A percentile compares a stretch with the other conserved stretches of the same genome.
These are phyloP conservation scores for Kuraishia piskuri DNA, from an alignment of 805 yeast species.

Conservation along the genomic window DNA sequence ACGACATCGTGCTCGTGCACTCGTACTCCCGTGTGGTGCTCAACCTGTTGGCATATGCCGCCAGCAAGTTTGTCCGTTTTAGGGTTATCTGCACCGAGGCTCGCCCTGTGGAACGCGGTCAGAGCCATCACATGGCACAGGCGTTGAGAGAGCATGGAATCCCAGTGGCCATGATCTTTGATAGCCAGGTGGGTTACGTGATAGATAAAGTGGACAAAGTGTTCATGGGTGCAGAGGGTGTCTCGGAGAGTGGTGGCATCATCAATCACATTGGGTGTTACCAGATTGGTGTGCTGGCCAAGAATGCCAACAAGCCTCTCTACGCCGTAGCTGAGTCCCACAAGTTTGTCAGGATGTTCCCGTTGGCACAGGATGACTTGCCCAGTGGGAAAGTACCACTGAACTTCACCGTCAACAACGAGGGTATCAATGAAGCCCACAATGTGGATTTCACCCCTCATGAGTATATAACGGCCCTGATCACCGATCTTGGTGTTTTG, in stretches of 20 bases:
- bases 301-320: constrained; percentile 83
- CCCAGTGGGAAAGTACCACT: constrained; percentile 48
- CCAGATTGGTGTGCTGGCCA: constrained; percentile 89
- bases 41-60: constrained; percentile 68
- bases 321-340: constrained; percentile 93
- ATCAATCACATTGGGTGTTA: constrained; percentile 93
- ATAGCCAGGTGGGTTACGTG: constrained; percentile 88
- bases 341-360: constrained; percentile 93
- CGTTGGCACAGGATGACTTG: constrained; percentile 85
- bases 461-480: constrained; percentile 88
- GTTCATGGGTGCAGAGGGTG: constrained; percentile 98
- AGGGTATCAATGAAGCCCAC: constrained; percentile 37
- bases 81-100: constrained; percentile 91
- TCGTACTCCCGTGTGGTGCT: constrained; percentile 88
- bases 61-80: constrained; percentile 70
- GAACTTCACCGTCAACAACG: constrained; percentile 28
- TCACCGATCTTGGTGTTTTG: constrained; percentile 92
- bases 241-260: constrained; percentile 97
- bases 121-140: constrained; percentile 70
- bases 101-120: constrained; percentile 73
- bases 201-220: constrained; percentile 89
- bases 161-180: constrained; percentile 84
- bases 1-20: constrained; percentile 84
- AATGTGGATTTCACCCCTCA: constrained; percentile 91
- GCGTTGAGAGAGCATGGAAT: constrained; percentile 61